These are phyloP conservation scores for Apiotrichum montevideense DNA, from an alignment of 1,284 basidiomycete genomes.

Conservation along the genomic window DNA sequence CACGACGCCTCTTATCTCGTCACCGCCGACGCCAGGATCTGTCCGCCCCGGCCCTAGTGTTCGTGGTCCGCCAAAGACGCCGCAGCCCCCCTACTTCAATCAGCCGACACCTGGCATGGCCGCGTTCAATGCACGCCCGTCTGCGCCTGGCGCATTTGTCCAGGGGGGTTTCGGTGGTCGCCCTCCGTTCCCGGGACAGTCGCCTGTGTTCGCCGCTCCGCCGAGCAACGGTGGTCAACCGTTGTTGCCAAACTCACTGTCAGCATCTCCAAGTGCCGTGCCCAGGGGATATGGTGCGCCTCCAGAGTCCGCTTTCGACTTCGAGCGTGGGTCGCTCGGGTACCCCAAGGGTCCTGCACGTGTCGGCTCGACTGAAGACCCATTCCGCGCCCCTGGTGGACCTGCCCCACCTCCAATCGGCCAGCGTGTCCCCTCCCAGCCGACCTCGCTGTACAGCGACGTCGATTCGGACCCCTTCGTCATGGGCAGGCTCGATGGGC, in stretches of 20 bases:
- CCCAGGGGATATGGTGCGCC: conserved; percentile 1
- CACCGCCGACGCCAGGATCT: conserved; percentile 76
- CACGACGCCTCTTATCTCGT: conserved; percentile 63
- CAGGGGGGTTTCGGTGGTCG: conserved; percentile 4
- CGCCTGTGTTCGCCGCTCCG: conserved; percentile 26
- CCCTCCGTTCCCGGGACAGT: conserved; percentile 17
- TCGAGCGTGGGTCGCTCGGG: conserved; percentile 25
- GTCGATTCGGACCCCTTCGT: conserved; percentile 7
- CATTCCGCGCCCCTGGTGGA: conserved; percentile 21
- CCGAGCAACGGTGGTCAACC: conserved; percentile 21
- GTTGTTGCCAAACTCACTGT: conserved; percentile 7
- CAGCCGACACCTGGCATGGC: conserved; percentile 11
- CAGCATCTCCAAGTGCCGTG: conserved; percentile 28
- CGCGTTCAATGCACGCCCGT: conserved; percentile 1
- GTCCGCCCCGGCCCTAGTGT: conserved; percentile 4
- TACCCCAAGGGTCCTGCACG: conserved; percentile 25
- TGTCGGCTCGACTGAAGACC: conserved; percentile 27
- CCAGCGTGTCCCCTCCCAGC: conserved; percentile 14
- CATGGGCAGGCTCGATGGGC: background rate
- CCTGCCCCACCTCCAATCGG: conserved; percentile 31
- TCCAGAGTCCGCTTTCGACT: conserved; percentile 10
- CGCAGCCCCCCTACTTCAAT: conserved; percentile 25
- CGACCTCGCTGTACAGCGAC: conserved; percentile 11
- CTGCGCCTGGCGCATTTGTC: background rate
- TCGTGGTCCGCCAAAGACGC: conserved; percentile 29